phyloP scores from a whole-genome alignment of 2,329 filamentous ascomycete genomes.

The Colletotrichum sp. region DNA sequence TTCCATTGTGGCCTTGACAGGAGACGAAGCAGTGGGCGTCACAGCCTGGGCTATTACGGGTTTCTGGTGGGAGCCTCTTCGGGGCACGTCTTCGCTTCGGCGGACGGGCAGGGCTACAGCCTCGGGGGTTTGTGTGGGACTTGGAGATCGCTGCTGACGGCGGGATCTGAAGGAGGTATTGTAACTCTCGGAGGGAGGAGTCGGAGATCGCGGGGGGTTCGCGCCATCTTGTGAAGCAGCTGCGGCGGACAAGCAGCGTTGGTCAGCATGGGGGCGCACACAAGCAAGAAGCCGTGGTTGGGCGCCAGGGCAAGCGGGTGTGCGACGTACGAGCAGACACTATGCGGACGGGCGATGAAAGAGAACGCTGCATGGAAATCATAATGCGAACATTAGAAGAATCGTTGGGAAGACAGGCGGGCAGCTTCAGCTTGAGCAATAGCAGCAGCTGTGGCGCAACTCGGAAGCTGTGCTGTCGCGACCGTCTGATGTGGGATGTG shows the following conservation, averaged over 20 bases:
- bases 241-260: conserved; percentile 32
- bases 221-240: conserved; percentile 58
- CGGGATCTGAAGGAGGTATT: conserved; percentile 58
- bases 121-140: conserved; percentile 56
- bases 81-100: conserved; percentile 48
- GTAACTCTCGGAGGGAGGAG: conserved; percentile 54
- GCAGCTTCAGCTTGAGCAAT: conserved; percentile 32
- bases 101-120: conserved; percentile 46
- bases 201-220: conserved; percentile 33
- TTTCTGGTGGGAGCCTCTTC: conserved; percentile 47
- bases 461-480: conserved; percentile 9
- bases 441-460: conserved; percentile 28
- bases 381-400: conserved; percentile 52
- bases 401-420: conserved; percentile 30
- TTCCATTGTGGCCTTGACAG: conserved; percentile 22
- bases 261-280: conserved; percentile 13
- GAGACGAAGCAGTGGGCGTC: conserved; percentile 30
- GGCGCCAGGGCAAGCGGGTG: conserved; percentile 2
- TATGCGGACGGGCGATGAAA: conserved; percentile 66
- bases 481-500: background rate
- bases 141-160: conserved; percentile 55
- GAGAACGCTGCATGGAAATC: conserved; percentile 67
- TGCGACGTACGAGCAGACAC: conserved; percentile 63
- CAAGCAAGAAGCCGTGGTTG: background rate
- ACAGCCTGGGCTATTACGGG: conserved; percentile 54